phyloP scores from a whole-genome alignment of 495 filamentous ascomycete genomes.

The Trichodelitschia bisporula region DNA sequence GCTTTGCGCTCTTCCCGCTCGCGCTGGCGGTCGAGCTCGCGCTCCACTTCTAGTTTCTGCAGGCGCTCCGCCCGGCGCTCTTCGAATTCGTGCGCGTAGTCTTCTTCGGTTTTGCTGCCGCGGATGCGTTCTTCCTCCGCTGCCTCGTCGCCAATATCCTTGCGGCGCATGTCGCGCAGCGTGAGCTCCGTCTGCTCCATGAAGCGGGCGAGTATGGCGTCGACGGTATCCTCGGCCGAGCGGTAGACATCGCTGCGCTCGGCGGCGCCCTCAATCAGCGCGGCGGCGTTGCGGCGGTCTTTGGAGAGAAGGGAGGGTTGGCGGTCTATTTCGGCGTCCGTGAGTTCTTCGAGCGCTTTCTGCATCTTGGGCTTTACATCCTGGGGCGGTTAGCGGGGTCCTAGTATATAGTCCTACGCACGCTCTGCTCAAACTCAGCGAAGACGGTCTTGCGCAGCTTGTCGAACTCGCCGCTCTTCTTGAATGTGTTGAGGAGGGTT shows the following conservation, averaged over 20 bases:
- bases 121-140: slow-evolving; percentile 40
- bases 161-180: slow-evolving; percentile 40
- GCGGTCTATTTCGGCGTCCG: slow-evolving; percentile 59
- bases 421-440: slow-evolving; percentile 54
- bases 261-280: slow-evolving; percentile 66
- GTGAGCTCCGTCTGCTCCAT: slow-evolving; percentile 36
- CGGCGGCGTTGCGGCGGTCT: slow-evolving; percentile 55
- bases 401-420: slow-evolving; percentile 18
- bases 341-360: slow-evolving; percentile 39
- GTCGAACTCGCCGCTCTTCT: slow-evolving; percentile 82
- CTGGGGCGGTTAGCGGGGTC: slow-evolving; percentile 16
- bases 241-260: slow-evolving; percentile 66
- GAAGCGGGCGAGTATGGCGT: slow-evolving; percentile 39
- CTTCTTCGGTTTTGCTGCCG: slow-evolving; percentile 60
- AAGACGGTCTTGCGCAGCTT: slow-evolving; percentile 57
- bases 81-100: slow-evolving; percentile 52
- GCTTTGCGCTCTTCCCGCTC: slow-evolving; percentile 43
- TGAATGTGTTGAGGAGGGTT: slow-evolving; percentile 52
- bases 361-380: slow-evolving; percentile 42
- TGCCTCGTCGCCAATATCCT: slow-evolving; percentile 50
- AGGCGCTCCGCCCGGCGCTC: slow-evolving; percentile 38
- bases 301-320: slow-evolving; percentile 52
- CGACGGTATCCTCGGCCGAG: slow-evolving; percentile 38
- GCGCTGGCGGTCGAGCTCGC: slow-evolving; percentile 32
- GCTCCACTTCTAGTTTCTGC: slow-evolving; percentile 35